These are phyloP conservation scores for Aureobasidium lini DNA, from an alignment of 2,329 filamentous ascomycete genomes.

Conservation along the genomic window DNA sequence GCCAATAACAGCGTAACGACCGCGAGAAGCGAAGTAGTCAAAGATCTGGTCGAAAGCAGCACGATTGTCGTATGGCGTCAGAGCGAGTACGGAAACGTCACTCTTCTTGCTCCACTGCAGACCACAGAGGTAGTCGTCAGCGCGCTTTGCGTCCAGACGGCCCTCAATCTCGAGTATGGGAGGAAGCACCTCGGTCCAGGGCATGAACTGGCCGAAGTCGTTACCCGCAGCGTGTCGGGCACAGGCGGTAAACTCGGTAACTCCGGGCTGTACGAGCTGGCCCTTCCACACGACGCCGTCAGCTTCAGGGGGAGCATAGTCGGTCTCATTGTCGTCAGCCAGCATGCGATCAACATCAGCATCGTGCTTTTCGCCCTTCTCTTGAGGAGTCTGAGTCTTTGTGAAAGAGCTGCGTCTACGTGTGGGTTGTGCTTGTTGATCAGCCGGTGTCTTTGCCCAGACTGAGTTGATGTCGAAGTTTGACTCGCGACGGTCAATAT, in stretches of 20 bases:
- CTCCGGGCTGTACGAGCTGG: slow-evolving; percentile 40
- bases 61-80: slow-evolving; percentile 55
- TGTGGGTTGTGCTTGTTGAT: slow-evolving; percentile 29
- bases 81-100: slow-evolving; percentile 73
- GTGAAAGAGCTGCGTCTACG: slow-evolving; percentile 32
- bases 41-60: slow-evolving; percentile 69
- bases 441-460: slow-evolving; percentile 59
- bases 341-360: slow-evolving; percentile 85
- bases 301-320: slow-evolving; percentile 69
- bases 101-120: slow-evolving; percentile 74
- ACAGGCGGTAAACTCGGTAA: slow-evolving; percentile 45
- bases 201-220: slow-evolving; percentile 58
- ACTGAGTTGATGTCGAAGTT: slow-evolving; percentile 77
- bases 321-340: slow-evolving; percentile 70
- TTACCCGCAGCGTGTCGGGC: slow-evolving; percentile 80
- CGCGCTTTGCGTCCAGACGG: slow-evolving; percentile 72
- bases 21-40: slow-evolving; percentile 75
- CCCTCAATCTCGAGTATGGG: slow-evolving; percentile 63
- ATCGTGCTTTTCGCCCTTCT: slow-evolving; percentile 61
- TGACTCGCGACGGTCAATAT: slow-evolving; percentile 36
- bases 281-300: slow-evolving; percentile 71
- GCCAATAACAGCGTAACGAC: slow-evolving; percentile 79
- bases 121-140: slow-evolving; percentile 84
- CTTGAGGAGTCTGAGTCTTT: slow-evolving; percentile 26
- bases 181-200: slow-evolving; percentile 72